Evolutionary conservation across 164 flowering plant genomes (phyloP).

Genomic region (Protea cynaroides): DNA sequence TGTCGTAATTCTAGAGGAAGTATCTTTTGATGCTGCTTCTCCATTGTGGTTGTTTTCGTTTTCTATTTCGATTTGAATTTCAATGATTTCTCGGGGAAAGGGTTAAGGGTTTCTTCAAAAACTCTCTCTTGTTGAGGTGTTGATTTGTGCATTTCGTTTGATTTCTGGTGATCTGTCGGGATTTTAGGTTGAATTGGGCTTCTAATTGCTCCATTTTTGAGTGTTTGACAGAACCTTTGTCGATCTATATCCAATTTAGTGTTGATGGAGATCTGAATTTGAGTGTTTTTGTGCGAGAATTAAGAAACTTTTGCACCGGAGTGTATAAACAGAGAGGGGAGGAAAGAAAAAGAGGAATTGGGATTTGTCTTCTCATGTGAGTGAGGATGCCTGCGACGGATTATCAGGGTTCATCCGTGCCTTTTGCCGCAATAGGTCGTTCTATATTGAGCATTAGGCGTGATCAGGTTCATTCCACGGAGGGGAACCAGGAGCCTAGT

Average conservation of each 20-base stretch:
- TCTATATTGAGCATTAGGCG: slow-evolving; percentile 63
- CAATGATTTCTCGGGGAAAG: neutral
- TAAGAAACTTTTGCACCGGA: no score
- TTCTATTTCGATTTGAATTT: no score
- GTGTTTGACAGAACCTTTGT: neutral
- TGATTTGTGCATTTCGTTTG: neutral
- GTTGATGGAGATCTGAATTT: neutral
- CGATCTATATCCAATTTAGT: neutral
- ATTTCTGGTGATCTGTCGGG: neutral
- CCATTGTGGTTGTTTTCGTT: neutral
- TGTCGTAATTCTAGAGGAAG: no score
- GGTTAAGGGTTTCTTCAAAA: no score
- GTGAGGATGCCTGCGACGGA: slow-evolving; percentile 77
- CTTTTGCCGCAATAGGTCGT: slow-evolving; percentile 39
- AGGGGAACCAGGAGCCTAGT: slow-evolving; percentile 21
- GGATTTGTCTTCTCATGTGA: neutral
- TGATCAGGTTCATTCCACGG: slow-evolving; percentile 70
- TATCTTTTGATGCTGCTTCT: neutral
- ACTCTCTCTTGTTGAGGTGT: no score
- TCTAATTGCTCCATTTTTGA: no score
- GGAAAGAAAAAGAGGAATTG: no score
- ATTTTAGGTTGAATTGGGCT: neutral
- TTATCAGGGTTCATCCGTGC: slow-evolving; percentile 43
- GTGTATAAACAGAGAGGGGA: no score
- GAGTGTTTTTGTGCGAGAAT: neutral